Evolutionary conservation across 768 basidiomycete genomes (phyloP).

Genomic region (Hydnomerulius pinastri): DNA sequence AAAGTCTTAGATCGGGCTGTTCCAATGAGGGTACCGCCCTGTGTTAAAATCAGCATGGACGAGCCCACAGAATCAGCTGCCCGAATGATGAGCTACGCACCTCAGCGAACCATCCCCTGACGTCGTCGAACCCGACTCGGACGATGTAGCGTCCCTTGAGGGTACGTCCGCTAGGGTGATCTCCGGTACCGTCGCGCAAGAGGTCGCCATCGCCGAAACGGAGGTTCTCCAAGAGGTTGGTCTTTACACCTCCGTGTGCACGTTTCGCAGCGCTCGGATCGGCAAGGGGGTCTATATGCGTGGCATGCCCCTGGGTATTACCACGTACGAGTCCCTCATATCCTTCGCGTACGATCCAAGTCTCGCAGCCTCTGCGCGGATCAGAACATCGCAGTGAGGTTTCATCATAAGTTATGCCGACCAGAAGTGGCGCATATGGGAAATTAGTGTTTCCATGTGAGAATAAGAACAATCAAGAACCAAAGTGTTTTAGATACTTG

Average conservation of each 20-base stretch:
- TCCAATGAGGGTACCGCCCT: slow-evolving; percentile 97
- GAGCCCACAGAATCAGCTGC: too few species aligned
- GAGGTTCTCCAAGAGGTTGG: slow-evolving; percentile 64
- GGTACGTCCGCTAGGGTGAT: slow-evolving; percentile 62
- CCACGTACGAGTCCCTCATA: slow-evolving; percentile 98
- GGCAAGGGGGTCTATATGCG: slow-evolving; percentile 31
- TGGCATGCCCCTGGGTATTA: slow-evolving; percentile 43
- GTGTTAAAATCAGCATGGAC: background rate
- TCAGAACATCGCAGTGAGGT: background rate
- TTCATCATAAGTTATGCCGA: background rate
- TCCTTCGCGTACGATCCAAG: slow-evolving; percentile 95
- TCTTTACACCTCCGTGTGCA: slow-evolving; percentile 23
- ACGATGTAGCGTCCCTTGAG: slow-evolving; percentile 93
- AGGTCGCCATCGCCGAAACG: slow-evolving; percentile 82
- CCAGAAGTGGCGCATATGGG: slow-evolving; percentile 2
- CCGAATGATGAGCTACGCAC: slow-evolving; percentile 42
- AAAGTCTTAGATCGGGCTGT: slow-evolving; percentile 86
- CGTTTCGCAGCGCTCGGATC: slow-evolving; percentile 20
- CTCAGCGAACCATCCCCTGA: slow-evolving; percentile 91
- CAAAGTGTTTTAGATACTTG: slow-evolving; percentile 41
- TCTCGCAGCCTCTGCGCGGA: slow-evolving; percentile 81
- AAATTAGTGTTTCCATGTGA: slow-evolving; percentile 1
- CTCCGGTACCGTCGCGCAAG: slow-evolving; percentile 80
- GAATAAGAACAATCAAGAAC: background rate
- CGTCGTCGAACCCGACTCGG: slow-evolving; percentile 97